phyloP scores from a whole-genome alignment of 345 rosid genomes.

The Erodium maritimum region DNA sequence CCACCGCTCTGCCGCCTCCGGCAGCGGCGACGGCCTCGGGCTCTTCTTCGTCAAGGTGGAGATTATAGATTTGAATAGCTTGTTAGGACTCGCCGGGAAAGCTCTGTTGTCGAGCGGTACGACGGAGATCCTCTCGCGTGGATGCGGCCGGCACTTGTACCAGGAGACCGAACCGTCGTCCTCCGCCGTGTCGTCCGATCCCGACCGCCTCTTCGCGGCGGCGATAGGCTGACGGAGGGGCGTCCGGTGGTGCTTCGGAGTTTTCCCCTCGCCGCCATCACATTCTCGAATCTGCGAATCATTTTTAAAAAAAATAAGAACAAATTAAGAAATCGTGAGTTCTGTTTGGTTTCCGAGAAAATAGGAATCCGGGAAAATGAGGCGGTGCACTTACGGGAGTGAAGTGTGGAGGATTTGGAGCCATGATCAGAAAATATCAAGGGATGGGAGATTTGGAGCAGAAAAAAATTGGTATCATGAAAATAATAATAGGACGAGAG shows the following conservation, averaged over 20 bases:
- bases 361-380: too few species aligned
- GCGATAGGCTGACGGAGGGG: constrained; percentile 38
- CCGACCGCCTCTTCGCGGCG: constrained; percentile 29
- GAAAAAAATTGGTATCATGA: too few species aligned
- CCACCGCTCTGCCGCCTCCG: constrained; percentile 34
- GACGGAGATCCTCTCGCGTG: constrained; percentile 46
- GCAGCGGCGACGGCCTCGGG: constrained; percentile 24
- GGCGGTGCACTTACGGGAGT: constrained; percentile 75
- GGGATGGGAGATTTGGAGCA: too few species aligned
- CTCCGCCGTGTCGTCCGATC: constrained; percentile 2
- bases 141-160: constrained; percentile 61
- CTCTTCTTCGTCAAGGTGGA: constrained; percentile 46
- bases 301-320: background rate
- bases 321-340: too few species aligned
- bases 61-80: constrained; percentile 53
- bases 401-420: constrained; percentile 48
- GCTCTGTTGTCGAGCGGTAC: too few species aligned
- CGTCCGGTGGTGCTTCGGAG: constrained; percentile 34
- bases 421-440: constrained; percentile 5
- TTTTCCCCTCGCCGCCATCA: constrained; percentile 14
- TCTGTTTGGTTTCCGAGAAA: too few species aligned
- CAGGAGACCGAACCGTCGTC: constrained; percentile 42
- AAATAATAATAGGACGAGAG: too few species aligned
- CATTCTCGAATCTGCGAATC: constrained; percentile 58
- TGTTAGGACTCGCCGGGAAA: constrained; percentile 39